phyloP scores from a whole-genome alignment of 2,329 filamentous ascomycete genomes.

The Aspergillus sp. region DNA sequence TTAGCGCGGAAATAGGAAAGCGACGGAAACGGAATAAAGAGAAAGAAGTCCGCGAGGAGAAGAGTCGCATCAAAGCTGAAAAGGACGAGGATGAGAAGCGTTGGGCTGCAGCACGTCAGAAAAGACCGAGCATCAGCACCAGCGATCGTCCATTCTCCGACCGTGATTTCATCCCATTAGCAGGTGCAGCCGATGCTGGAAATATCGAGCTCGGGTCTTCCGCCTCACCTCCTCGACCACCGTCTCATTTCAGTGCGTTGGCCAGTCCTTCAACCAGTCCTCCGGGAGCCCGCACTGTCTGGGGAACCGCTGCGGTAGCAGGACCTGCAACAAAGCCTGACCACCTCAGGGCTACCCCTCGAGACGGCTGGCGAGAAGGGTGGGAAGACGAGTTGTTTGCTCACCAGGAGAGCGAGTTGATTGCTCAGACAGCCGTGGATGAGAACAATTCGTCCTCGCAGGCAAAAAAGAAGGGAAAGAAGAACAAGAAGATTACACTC shows the following conservation, averaged over 20 bases:
- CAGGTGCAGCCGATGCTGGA: slow-evolving; percentile 32
- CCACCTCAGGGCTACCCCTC: slow-evolving; percentile 40
- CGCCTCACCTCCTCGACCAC: slow-evolving; percentile 44
- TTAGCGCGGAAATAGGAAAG: slow-evolving; percentile 72
- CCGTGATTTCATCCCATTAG: slow-evolving; percentile 67
- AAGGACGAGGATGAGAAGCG: slow-evolving; percentile 70
- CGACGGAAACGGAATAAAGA: slow-evolving; percentile 76
- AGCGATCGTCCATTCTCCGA: slow-evolving; percentile 52
- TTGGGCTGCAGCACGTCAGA: slow-evolving; percentile 67
- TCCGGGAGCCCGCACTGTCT: slow-evolving; percentile 74
- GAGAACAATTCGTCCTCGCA: slow-evolving; percentile 22
- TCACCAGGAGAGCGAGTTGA: slow-evolving; percentile 55
- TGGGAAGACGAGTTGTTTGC: slow-evolving; percentile 75
- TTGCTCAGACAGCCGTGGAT: slow-evolving; percentile 49
- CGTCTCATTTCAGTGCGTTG: slow-evolving; percentile 52
- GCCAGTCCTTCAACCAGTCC: slow-evolving; percentile 82
- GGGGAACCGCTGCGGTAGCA: slow-evolving; percentile 76
- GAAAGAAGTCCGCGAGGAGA: slow-evolving; percentile 82
- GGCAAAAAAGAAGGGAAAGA: slow-evolving; percentile 64
- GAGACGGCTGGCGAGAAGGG: slow-evolving; percentile 85
- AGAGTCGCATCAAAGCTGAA: slow-evolving; percentile 78
- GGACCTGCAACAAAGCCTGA: slow-evolving; percentile 56
- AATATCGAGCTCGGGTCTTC: slow-evolving; percentile 32
- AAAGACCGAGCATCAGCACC: slow-evolving; percentile 52
- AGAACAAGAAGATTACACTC: slow-evolving; percentile 66